Evolutionary conservation across 2,329 filamentous ascomycete species (phyloP).

Genomic region (Nectriaceae sp.): DNA sequence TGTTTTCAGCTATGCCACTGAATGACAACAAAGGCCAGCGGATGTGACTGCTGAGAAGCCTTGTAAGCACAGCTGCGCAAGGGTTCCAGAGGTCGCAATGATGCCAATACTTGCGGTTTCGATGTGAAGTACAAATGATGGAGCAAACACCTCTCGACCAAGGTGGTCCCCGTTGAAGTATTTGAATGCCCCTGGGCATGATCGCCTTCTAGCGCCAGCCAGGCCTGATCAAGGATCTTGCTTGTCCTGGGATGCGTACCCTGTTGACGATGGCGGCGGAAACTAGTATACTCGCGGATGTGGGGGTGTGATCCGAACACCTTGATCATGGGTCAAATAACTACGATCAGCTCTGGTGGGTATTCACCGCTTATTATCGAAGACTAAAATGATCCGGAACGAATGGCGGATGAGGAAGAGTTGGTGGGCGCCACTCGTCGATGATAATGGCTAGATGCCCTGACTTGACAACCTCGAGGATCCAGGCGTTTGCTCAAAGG

Average conservation of each 20-base stretch:
- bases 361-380: conserved; percentile 23
- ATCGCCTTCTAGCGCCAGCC: conserved; percentile 26
- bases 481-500: too few species aligned
- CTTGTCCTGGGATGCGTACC: neutral
- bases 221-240: conserved; percentile 23
- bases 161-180: conserved; percentile 25
- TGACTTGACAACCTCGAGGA: too few species aligned
- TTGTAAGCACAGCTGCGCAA: too few species aligned
- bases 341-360: conserved; percentile 22
- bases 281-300: conserved; percentile 26
- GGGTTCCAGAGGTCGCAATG: too few species aligned
- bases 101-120: too few species aligned
- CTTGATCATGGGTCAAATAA: conserved; percentile 25
- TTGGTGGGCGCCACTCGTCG: conserved; percentile 24
- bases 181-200: conserved; percentile 25
- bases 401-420: conserved; percentile 26
- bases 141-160: conserved; percentile 7
- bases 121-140: too few species aligned
- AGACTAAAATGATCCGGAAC: conserved; percentile 26
- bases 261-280: conserved; percentile 28
- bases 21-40: too few species aligned
- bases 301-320: conserved; percentile 24
- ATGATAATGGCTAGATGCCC: too few species aligned
- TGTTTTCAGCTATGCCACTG: too few species aligned
- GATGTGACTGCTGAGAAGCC: too few species aligned